Evolutionary conservation across 352 stramenopile species (phyloP).

Genomic region (Blastocystis hominis): DNA sequence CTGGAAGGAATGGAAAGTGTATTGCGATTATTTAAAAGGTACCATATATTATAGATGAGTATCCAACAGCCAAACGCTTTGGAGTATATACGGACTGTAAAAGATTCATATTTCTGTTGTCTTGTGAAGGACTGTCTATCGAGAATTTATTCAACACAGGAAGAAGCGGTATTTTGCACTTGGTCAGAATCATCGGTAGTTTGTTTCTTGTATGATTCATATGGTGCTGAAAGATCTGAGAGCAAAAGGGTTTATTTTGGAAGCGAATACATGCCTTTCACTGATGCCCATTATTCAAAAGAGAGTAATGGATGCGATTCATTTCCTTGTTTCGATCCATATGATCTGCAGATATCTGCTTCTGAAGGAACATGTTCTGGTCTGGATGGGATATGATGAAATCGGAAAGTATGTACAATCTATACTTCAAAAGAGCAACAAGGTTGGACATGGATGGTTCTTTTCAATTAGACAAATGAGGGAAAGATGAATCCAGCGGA

Average conservation of each 20-base stretch:
- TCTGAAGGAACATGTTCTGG: neutral
- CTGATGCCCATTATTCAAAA: neutral
- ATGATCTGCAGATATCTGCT: neutral
- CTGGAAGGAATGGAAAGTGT: neutral
- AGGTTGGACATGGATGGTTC: no score
- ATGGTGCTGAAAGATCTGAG: neutral
- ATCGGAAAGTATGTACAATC: neutral
- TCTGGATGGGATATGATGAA: neutral
- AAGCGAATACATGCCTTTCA: neutral
- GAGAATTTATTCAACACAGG: neutral
- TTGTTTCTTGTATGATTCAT: neutral
- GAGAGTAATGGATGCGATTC: neutral
- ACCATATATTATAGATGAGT: neutral
- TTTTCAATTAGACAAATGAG: no score
- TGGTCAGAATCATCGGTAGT: neutral
- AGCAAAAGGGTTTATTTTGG: neutral
- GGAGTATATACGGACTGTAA: neutral
- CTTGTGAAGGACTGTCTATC: neutral
- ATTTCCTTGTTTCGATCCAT: neutral
- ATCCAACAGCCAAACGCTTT: neutral
- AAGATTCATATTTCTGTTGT: neutral
- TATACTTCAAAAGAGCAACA: neutral
- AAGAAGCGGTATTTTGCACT: neutral
- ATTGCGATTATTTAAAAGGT: neutral
- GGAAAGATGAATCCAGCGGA: no score